Base-by-base conservation (phyloP, 2,329 filamentous ascomycete genomes). In the Epichloe elymi region DNA sequence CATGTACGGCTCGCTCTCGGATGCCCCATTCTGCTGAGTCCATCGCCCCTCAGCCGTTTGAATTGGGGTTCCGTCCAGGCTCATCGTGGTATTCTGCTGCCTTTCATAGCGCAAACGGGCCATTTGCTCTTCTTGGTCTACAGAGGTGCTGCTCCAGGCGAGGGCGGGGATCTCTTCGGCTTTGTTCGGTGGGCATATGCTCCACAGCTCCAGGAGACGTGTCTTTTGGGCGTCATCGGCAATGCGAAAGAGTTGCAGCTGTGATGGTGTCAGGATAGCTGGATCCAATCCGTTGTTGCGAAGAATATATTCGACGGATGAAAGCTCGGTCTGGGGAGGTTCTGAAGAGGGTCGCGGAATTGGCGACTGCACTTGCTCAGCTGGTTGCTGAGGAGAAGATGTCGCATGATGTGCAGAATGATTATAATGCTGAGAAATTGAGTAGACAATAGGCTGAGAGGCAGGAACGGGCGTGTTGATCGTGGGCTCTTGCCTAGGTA, bases 161-260 rank as follows among this genome's bases (percentile, higher is more conserved):
- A 80, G 63, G 10, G 73, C 68, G 2, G 74, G 70, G 56, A 79
- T 78, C 50, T 77, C 74, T 46, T 70, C 72, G 53, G 66, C 70
- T 55, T 76, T 78, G 41, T 73, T 76, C 0, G 85, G 86, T 20
- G 86, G 86, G 52, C 81, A 87, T 57, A 90, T 88, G 53, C 80
- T 82, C 89, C 89, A 95, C 15, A 95, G 79, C 64, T 95, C 85
- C 39, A 95, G 74, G 15, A 95, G 74, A 20, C 87, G 80, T 52
- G 82, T 70, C 60, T 84, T 80, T 65, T 95, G 87, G 42, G 83
- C 74, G 23, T 78, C 71, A 52, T 86, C 82, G 49, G 87, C 88
- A 55, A 83, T 80, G 57, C 79, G 79, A 73, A 95, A 94, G 40
- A 95, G 79, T 53, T 85, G 77, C 48, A 90, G 68, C 65, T 95